Evolutionary conservation across 257 asterid species (phyloP).

Genomic region (Penstemon barbatus): DNA sequence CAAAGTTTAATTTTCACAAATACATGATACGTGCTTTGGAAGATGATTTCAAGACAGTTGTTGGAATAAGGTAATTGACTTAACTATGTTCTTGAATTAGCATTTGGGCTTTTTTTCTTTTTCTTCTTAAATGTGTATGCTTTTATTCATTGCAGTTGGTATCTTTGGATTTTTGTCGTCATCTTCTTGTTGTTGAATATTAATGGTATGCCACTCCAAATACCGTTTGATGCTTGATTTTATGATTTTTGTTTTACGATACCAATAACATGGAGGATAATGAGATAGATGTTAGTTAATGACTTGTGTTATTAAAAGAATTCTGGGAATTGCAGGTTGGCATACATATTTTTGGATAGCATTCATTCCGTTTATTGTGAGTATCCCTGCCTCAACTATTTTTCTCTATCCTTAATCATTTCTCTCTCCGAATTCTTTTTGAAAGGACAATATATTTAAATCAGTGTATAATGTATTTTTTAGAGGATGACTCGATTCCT

Average conservation of each 20-base stretch:
- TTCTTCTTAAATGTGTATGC: conserved; percentile 12
- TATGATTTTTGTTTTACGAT: neutral
- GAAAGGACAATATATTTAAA: neutral
- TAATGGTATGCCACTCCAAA: conserved; percentile 57
- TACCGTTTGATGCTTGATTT: neutral
- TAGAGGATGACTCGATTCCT: neutral
- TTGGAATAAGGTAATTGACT: conserved; percentile 85
- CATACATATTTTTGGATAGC: conserved; percentile 98
- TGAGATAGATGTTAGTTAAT: conserved; percentile 1
- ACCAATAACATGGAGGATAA: conserved; percentile 3
- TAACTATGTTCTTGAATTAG: conserved; percentile 19
- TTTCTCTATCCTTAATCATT: neutral
- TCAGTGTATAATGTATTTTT: neutral
- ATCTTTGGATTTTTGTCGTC: conserved; percentile 88
- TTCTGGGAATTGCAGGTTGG: conserved; percentile 68
- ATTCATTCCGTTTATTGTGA: conserved; percentile 75
- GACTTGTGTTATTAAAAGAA: neutral
- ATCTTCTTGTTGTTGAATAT: conserved; percentile 79
- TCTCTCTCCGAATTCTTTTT: neutral
- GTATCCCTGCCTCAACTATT: conserved; percentile 31
- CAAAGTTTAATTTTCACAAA: conserved; percentile 91
- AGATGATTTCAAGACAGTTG: conserved; percentile 90
- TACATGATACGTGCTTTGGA: conserved; percentile 97
- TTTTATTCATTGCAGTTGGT: conserved; percentile 74
- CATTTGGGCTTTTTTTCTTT: conserved; percentile 9